These are phyloP conservation scores for Magnusiomyces ingens DNA, from an alignment of 1,139 yeast species.

Conservation along the genomic window DNA sequence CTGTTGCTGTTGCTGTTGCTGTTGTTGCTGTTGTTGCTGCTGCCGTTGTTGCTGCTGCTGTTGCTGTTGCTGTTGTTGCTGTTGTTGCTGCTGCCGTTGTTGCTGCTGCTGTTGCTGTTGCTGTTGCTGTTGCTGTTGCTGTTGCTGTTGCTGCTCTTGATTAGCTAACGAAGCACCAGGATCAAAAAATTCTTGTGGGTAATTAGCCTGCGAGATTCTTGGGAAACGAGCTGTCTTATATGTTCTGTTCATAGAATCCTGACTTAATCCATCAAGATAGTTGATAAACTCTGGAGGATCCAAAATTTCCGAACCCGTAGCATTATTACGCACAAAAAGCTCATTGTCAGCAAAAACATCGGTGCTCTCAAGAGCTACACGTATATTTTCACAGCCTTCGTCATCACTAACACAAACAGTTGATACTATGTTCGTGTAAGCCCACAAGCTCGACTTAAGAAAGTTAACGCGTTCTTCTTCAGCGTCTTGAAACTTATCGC, in stretches of 20 bases:
- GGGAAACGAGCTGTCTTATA: slow-evolving; percentile 29
- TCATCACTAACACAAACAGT: slow-evolving; percentile 75
- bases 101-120: too few species aligned
- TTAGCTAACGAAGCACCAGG: slow-evolving; percentile 6
- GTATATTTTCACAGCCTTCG: slow-evolving; percentile 62
- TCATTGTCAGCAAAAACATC: slow-evolving; percentile 56
- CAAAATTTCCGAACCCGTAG: slow-evolving; percentile 61
- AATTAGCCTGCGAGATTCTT: slow-evolving; percentile 17
- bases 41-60: neutral
- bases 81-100: too few species aligned
- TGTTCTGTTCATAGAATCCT: slow-evolving; percentile 22
- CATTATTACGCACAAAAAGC: slow-evolving; percentile 47
- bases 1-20: too few species aligned
- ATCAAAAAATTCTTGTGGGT: slow-evolving; percentile 12
- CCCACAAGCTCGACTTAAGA: slow-evolving; percentile 73
- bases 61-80: too few species aligned
- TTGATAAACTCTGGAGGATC: slow-evolving; percentile 51
- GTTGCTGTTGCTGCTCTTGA: slow-evolving; percentile 2
- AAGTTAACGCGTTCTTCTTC: slow-evolving; percentile 76
- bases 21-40: slow-evolving; percentile 4
- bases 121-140: too few species aligned
- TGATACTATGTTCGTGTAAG: slow-evolving; percentile 70
- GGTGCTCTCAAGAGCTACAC: slow-evolving; percentile 62
- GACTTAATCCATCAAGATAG: slow-evolving; percentile 39
- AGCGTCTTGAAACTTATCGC: slow-evolving; percentile 63